Base-by-base conservation (phyloP, 768 basidiomycete genomes). In the Udeniomyces megalosporus region DNA sequence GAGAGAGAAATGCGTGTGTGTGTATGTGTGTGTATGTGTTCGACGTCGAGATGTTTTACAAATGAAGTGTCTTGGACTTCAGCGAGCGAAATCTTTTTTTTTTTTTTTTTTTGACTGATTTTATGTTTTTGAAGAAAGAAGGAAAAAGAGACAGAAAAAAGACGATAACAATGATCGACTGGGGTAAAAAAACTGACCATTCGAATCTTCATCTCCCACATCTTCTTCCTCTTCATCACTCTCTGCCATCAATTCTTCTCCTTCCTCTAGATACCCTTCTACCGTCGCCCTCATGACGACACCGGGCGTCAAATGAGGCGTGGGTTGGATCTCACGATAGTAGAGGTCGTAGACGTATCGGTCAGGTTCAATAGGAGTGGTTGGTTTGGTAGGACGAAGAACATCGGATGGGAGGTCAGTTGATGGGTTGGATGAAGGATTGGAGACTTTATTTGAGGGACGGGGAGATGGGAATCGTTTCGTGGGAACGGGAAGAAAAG, bases 301-400 rank as follows among this genome's bases (percentile, higher is more conserved):
- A 17, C 32, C 50, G 8, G 28, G n/a, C 1, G 58, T 31, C 29
- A 49, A 42, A 20, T 48, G 61, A 26, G 45, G 17, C 4, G 49
- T 22, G 7, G 62, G n/a, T 11, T 29, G 29, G 26, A 38, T 24
- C 17, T 57, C 48, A 11, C 55, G 47, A 34, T 57, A 63, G 55
- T 63, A 63, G 38, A 63, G 55, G 57, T 63, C 62, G 49, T 63
- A 63, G 42, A 63, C 62, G 55, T 63, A 63, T 45, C 35, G 55
- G 0, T 57, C 62, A 15, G 34, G 22, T 14, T n/a, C n/a, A 3
- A 32, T 12, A 20, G 53, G 20, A n/a, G 53, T 20, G 20, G 53
- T 7, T 2, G n/a, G 11, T 26, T 28, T 50, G 38, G 34, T 6
- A 1, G 62, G 29, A 2, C 54, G 56, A 0, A 22, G 26, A 26